Percentiles rank a stretch among this genome's conserved stretches.
Evolutionary conservation across 1,284 basidiomycete genomes (phyloP).

Genomic region (Termitomyces sp.): DNA sequence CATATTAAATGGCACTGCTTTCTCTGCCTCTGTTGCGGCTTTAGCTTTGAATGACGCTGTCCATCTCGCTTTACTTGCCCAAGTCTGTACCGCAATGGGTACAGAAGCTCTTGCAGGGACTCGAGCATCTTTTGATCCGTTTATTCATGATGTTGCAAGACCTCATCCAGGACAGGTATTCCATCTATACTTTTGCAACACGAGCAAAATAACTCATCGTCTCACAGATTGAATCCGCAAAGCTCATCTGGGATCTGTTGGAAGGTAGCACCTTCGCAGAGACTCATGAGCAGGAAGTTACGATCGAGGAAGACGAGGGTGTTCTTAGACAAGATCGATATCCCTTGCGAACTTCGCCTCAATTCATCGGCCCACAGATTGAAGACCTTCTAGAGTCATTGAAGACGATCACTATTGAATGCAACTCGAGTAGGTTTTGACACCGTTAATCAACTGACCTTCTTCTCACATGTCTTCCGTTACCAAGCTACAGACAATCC

Average conservation of each 20-base stretch:
- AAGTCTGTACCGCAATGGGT: slow-evolving; percentile 81
- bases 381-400: slow-evolving; percentile 73
- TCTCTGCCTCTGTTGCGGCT: slow-evolving; percentile 62
- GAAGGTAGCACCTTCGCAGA: slow-evolving; percentile 68
- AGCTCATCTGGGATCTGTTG: slow-evolving; percentile 64
- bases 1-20: slow-evolving; percentile 81
- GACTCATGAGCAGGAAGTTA: slow-evolving; percentile 56
- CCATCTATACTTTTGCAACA: background rate
- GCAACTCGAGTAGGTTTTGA: slow-evolving; percentile 76
- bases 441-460: slow-evolving; percentile 42
- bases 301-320: slow-evolving; percentile 50
- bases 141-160: slow-evolving; percentile 73
- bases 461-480: slow-evolving; percentile 25
- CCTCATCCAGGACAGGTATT: slow-evolving; percentile 82
- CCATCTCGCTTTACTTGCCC: slow-evolving; percentile 65
- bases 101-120: slow-evolving; percentile 76
- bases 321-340: slow-evolving; percentile 74
- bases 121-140: slow-evolving; percentile 70
- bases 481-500: slow-evolving; percentile 69
- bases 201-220: background rate
- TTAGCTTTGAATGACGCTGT: slow-evolving; percentile 70
- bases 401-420: slow-evolving; percentile 67
- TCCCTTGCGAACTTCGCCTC: slow-evolving; percentile 76
- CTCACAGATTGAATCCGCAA: slow-evolving; percentile 60
- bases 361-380: slow-evolving; percentile 84